Evolutionary conservation across 148 eudicot species (phyloP).

Genomic region (Camellia sinensis): DNA sequence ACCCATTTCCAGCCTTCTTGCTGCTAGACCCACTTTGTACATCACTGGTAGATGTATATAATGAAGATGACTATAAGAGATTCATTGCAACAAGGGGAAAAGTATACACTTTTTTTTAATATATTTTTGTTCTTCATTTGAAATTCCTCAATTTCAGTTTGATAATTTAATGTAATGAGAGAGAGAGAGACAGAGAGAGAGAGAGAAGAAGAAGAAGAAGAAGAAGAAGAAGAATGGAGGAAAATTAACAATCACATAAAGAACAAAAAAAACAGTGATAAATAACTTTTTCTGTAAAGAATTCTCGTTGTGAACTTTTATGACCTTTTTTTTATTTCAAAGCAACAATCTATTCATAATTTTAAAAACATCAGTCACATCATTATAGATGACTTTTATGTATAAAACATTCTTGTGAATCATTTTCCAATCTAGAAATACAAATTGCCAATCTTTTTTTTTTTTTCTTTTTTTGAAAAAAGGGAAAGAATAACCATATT

Average conservation of each 20-base stretch:
- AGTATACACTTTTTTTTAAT: neutral
- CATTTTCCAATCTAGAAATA: neutral
- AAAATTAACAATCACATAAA: neutral
- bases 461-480: neutral
- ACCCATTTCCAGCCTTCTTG: slow-evolving; percentile 34
- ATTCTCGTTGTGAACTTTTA: neutral
- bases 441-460: neutral
- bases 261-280: neutral
- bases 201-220: neutral
- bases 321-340: too few relatives aligned
- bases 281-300: neutral
- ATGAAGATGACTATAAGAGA: neutral
- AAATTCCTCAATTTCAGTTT: neutral
- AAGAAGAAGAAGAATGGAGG: neutral
- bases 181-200: neutral
- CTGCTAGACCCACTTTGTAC: slow-evolving; percentile 29
- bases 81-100: neutral
- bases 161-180: neutral
- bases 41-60: slow-evolving; percentile 34
- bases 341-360: too few relatives aligned
- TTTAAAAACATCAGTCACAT: too few relatives aligned
- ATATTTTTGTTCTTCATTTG: neutral
- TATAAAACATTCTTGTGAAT: too few relatives aligned
- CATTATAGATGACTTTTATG: too few relatives aligned
- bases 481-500: neutral